Conservation (phyloP, 2,329 filamentous ascomycete genomes). For the Aureobasidium leucospermi region DNA sequence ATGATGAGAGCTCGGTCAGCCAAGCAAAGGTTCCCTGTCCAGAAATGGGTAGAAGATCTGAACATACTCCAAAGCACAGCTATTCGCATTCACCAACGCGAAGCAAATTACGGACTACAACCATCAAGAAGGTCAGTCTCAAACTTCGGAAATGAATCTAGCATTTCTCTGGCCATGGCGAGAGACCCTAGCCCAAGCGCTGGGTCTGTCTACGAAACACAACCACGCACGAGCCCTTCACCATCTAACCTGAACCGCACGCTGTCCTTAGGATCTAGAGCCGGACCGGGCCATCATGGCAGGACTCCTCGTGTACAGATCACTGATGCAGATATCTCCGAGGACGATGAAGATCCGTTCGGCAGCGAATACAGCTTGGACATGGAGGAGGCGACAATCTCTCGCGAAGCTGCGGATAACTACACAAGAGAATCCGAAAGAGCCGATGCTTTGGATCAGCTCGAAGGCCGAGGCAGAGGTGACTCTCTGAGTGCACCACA, state of each 20-base stretch:
- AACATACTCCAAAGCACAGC: conserved; percentile 53
- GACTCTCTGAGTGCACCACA: background rate
- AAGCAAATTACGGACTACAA: conserved; percentile 29
- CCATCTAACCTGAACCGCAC: background rate
- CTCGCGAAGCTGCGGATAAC: background rate
- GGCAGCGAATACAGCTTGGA: conserved; percentile 1
- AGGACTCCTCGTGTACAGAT: background rate
- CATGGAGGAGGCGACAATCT: background rate
- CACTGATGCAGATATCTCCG: background rate
- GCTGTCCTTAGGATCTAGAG: conserved; percentile 1
- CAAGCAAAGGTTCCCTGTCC: conserved; percentile 60
- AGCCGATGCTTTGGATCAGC: background rate
- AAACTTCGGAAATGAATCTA: conserved; percentile 21
- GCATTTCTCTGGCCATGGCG: background rate
- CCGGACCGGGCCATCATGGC: conserved; percentile 2
- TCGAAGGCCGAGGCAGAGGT: background rate
- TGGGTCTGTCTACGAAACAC: background rate
- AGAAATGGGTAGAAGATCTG: conserved; percentile 58
- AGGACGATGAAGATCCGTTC: conserved; percentile 1
- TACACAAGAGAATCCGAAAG: background rate
- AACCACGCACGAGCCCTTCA: background rate
- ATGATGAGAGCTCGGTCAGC: conserved; percentile 59
- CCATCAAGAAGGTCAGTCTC: conserved; percentile 37
- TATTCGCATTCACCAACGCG: conserved; percentile 45
- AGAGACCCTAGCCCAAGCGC: background rate